Base-by-base conservation (phyloP, 495 filamentous ascomycete genomes). In the Haplographium delicatum region DNA sequence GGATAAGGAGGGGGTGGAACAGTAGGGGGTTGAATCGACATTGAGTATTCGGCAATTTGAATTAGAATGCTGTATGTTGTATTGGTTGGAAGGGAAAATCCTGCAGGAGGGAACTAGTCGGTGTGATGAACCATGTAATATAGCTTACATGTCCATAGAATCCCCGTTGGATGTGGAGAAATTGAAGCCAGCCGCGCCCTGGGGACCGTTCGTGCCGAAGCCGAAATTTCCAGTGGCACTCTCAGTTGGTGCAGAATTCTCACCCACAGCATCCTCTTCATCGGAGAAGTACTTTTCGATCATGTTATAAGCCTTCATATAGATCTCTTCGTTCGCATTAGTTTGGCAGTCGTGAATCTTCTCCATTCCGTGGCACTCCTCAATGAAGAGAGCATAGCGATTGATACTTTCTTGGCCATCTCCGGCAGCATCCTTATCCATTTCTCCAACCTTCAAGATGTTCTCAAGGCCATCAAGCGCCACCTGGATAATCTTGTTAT, bases 241-340 rank as follows among this genome's bases (percentile, higher is more conserved):
- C 4, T 72, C 69, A 27, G 72, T 65, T 53, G 72, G 70, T 18
- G 69, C 68, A 58, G 73, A 75, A 33, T 67, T 65, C 43, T 84
- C 81, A 57, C 81, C 85, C 47, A 76, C 88, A 53, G 80, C 84
- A 61, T 94, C 94, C 10, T 96, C 93, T 59, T 98, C 93, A 64
- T 99, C 94, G 1, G 90, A 95, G 79, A 99, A 99, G 78, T 99
- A 97, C 75, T 96, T 96, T 80, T 97, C 94, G 62, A 99, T 99
- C 71, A 99, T 97, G 76, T 93, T 96, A 76, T 96, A 99, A 0
- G 94, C 95, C 82, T 99, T 99, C 93, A 99, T 96, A 78, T 99
- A 99, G 60, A 99, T 99, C 72, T 99, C 94, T 72, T 97, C 94
- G 72, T 99, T 99, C 72, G 94, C 91, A 60, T 99, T 99, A 71